Percentiles rank a stretch among this genome's conserved stretches.
Conservation (phyloP, 345 rosid genomes). For the Schrenkiella parvula region DNA sequence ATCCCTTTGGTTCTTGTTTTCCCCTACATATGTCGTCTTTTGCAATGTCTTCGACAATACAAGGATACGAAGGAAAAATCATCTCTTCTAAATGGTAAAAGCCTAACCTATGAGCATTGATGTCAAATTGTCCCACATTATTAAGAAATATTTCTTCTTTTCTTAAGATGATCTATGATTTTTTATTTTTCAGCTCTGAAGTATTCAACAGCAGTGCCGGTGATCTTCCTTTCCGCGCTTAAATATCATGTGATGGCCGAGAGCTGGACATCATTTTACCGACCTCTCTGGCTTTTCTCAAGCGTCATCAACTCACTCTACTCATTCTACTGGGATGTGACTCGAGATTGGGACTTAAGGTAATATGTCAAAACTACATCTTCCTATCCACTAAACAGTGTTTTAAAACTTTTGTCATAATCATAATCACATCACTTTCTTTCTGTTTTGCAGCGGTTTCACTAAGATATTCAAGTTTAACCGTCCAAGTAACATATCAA, state of each 20-base stretch:
- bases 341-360: conserved; percentile 99
- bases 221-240: conserved; percentile 92
- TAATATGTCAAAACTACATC: conserved; percentile 20
- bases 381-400: background rate
- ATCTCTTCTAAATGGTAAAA: conserved; percentile 74
- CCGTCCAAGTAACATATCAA: conserved; percentile 50
- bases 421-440: background rate
- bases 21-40: conserved; percentile 79
- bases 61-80: conserved; percentile 85
- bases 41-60: conserved; percentile 93
- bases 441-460: conserved; percentile 53
- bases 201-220: conserved; percentile 96
- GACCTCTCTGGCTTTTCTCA: conserved; percentile 96
- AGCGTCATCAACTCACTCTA: conserved; percentile 82
- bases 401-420: background rate
- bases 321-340: conserved; percentile 97
- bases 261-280: conserved; percentile 71
- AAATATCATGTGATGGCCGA: conserved; percentile 81
- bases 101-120: background rate
- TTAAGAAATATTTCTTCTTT: background rate
- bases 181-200: conserved; percentile 82
- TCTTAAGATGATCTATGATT: conserved; percentile 5
- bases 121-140: background rate
- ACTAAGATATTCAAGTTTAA: conserved; percentile 85
- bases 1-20: conserved; percentile 87